Percentiles rank a stretch among this genome's conserved stretches.
Evolutionary conservation across 495 filamentous ascomycete species (phyloP).

Genomic region (Lindgomyces ingoldianus): DNA sequence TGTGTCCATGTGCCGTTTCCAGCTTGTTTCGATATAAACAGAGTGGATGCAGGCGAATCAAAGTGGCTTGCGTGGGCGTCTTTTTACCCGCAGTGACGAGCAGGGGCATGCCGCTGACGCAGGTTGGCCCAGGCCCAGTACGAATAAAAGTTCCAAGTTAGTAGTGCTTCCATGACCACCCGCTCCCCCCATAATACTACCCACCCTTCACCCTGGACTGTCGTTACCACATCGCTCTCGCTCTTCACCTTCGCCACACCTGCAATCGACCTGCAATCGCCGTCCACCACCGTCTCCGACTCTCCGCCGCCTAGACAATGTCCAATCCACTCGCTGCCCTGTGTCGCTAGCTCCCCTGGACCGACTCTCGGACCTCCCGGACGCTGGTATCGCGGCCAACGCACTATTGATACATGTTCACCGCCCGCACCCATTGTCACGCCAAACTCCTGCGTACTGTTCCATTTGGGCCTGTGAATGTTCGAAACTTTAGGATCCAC

Average conservation of each 20-base stretch:
- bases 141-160: not conserved
- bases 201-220: not conserved
- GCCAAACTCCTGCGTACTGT: too few relatives aligned
- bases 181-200: not conserved
- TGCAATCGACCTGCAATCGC: too few relatives aligned
- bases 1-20: not conserved
- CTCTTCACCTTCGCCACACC: not conserved
- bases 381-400: too few relatives aligned
- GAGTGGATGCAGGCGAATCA: not conserved
- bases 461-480: not conserved
- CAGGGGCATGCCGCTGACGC: not conserved
- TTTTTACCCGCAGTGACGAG: not conserved
- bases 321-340: conserved; percentile 1
- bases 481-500: conserved; percentile 3
- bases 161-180: too few relatives aligned
- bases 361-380: conserved; percentile 4
- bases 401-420: too few relatives aligned
- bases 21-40: not conserved
- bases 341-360: conserved; percentile 2
- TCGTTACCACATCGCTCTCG: not conserved
- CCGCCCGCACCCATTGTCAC: too few relatives aligned
- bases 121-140: too few relatives aligned
- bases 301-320: conserved; percentile 2
- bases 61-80: not conserved
- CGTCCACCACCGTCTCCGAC: conserved; percentile 7